phyloP scores from a whole-genome alignment of 495 filamentous ascomycete genomes.

The Talaromyces adpressus region DNA sequence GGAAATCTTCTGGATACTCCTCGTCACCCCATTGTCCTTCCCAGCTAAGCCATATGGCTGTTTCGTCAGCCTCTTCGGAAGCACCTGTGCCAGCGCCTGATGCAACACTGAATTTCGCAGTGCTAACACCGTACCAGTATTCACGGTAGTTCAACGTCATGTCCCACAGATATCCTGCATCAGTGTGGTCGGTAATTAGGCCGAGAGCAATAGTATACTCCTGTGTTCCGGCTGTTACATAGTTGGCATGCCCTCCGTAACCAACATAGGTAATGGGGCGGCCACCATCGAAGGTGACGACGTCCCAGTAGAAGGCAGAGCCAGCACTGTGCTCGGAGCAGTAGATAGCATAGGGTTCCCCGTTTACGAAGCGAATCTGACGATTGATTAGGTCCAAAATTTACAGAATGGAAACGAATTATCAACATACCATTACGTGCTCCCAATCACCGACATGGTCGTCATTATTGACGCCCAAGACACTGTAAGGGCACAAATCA shows the following conservation, averaged over 20 bases:
- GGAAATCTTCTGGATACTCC: background rate
- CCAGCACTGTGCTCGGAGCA: background rate
- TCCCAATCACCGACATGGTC: constrained; percentile 4
- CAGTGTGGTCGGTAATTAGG: background rate
- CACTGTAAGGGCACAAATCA: background rate
- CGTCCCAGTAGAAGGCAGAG: constrained; percentile 1
- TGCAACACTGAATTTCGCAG: background rate
- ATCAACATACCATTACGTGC: background rate
- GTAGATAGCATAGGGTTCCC: background rate
- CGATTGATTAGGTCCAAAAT: background rate
- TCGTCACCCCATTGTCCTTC: background rate
- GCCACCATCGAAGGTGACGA: background rate
- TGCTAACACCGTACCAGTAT: background rate
- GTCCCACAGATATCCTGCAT: background rate
- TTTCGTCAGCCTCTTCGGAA: background rate
- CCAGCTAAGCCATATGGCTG: background rate
- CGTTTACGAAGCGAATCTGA: constrained; percentile 5
- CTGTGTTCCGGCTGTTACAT: background rate
- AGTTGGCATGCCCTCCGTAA: constrained; percentile 1
- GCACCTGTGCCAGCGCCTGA: background rate
- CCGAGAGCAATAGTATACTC: constrained; percentile 1
- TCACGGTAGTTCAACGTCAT: background rate
- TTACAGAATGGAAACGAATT: background rate
- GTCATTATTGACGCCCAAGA: background rate
- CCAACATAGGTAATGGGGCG: background rate